Base-by-base conservation (phyloP, 1,284 basidiomycete genomes). In the Pholiota adiposa region DNA sequence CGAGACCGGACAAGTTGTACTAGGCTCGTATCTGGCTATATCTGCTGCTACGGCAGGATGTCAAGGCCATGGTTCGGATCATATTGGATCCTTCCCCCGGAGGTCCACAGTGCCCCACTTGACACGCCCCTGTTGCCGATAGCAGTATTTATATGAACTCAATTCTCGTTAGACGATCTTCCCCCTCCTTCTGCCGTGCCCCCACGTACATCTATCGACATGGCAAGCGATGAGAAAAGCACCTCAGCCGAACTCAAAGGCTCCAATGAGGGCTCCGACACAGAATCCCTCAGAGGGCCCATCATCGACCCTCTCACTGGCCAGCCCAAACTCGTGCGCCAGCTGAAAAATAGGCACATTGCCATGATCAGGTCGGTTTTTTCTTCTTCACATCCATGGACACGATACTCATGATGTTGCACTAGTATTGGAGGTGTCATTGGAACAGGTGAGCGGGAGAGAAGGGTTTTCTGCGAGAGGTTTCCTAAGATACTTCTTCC, bases 381-480 rank as follows among this genome's bases (percentile, higher is more conserved):
- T 44, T 49, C 4, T 36, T 12, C 43, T 41, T 31, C 25, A 31
- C 21, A 16, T 36, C 6, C 25, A 21, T 29, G 4, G 21, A 21
- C 19, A 3, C 33, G 52, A 12, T 50, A 29, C 53, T 63, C 25
- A 60, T n/a, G n/a, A n/a, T 56, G 52, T 41, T 33, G 43, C n/a
- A 50, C 5, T 65, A 81, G 79, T 78, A 87, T 86, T 53, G 84
- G 85, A 54, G 88, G 90, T 76, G 90, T 92, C 60, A 92, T 92
- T 64, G 90, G 90, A 59, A 92, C 89, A 56, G 80, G 86, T 75
- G 7, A 33, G 46, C 21, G 31, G n/a, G 7, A 29, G 46, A 33
- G 46, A 19, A 33, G 7, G 7, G 16, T 6, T 14, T n/a, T 8
- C 18, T n/a, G 12, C n/a, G 19, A 9, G 18, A 16, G 2, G 7